phyloP scores from a whole-genome alignment of 352 stramenopile genomes.

The Phytopythium ostracodes region DNA sequence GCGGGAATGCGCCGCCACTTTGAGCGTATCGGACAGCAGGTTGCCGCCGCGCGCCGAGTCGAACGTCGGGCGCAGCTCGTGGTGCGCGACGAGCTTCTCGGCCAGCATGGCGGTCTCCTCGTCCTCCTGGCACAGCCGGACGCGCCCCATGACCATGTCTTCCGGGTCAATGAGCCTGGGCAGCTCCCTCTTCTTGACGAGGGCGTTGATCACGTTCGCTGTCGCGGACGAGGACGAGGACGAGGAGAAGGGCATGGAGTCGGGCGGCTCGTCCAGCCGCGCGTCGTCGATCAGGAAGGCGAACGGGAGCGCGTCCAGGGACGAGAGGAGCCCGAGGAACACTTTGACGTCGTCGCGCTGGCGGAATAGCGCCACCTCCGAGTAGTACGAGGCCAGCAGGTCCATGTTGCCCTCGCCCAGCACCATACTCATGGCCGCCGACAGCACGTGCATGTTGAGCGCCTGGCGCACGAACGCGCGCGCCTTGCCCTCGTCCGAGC shows the following conservation, averaged over 20 bases:
- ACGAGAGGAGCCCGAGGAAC: slow-evolving; percentile 61
- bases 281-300: slow-evolving; percentile 76
- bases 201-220: not conserved
- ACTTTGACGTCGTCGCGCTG: slow-evolving; percentile 76
- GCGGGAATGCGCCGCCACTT: slow-evolving; percentile 50
- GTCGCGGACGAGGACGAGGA: slow-evolving; percentile 2
- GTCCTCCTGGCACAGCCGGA: slow-evolving; percentile 65
- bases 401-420: slow-evolving; percentile 73
- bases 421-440: slow-evolving; percentile 63
- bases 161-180: slow-evolving; percentile 80
- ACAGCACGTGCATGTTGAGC: slow-evolving; percentile 79
- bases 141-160: slow-evolving; percentile 74
- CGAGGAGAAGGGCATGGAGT: slow-evolving; percentile 72
- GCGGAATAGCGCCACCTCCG: slow-evolving; percentile 69
- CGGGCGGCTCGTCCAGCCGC: slow-evolving; percentile 54
- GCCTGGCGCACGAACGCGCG: slow-evolving; percentile 74
- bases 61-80: slow-evolving; percentile 66
- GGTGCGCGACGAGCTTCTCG: slow-evolving; percentile 73
- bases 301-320: slow-evolving; percentile 68
- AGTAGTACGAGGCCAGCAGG: slow-evolving; percentile 78
- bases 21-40: slow-evolving; percentile 65
- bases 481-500: slow-evolving; percentile 71
- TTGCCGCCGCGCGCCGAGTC: slow-evolving; percentile 73
- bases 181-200: slow-evolving; percentile 27
- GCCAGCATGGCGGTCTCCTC: slow-evolving; percentile 61